Conservation (phyloP, 78 protist species). For the Polysphondylium violaceum region DNA sequence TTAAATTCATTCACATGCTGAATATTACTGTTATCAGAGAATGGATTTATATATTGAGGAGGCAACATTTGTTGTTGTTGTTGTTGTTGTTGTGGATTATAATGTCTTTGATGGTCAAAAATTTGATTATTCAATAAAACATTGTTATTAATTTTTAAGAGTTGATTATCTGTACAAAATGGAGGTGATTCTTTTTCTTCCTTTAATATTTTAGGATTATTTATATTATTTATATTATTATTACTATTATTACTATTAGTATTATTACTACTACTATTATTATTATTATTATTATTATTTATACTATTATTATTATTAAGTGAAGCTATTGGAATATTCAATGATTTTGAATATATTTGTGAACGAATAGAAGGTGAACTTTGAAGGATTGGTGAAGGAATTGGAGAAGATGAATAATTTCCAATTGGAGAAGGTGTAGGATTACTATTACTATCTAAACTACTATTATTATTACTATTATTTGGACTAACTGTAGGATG, state of each 20-base stretch:
- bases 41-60: not conserved
- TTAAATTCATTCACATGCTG: not conserved
- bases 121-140: too few relatives aligned
- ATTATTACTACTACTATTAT: not conserved
- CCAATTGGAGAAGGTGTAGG: conserved; percentile 1
- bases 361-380: not conserved
- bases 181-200: not conserved
- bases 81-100: conserved; percentile 27
- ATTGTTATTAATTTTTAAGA: too few relatives aligned
- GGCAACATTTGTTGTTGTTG: conserved; percentile 2
- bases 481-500: conserved; percentile 25
- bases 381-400: not conserved
- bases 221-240: not conserved
- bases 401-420: not conserved
- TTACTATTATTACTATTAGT: not conserved
- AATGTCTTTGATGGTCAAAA: not conserved
- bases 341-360: too few relatives aligned
- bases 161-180: too few relatives aligned
- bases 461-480: too few relatives aligned
- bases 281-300: conserved; percentile 8
- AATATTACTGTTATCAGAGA: not conserved
- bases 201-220: not conserved
- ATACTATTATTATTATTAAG: not conserved
- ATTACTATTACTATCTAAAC: too few relatives aligned
- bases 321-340: not conserved